phyloP scores from a whole-genome alignment of 495 filamentous ascomycete genomes.

The Tetracladium marchalianum region DNA sequence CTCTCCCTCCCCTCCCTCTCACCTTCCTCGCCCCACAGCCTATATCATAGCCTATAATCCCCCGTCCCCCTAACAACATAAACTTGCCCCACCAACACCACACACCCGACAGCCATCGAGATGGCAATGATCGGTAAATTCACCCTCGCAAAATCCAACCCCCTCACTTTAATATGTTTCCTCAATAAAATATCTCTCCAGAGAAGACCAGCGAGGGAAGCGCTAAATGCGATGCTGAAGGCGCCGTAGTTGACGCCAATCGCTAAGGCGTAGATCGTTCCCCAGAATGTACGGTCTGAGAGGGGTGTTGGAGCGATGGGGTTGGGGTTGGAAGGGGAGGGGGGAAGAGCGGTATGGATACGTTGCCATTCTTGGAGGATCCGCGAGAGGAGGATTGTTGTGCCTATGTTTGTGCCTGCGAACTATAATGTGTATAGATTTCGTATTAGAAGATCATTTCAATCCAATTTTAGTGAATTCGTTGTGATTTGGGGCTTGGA shows the following conservation, averaged over 20 bases:
- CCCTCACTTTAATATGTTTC: conserved; percentile 49
- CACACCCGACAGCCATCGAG: conserved; percentile 50
- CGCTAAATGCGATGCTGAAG: conserved; percentile 57
- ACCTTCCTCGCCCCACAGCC: too few relatives aligned
- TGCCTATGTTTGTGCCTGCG: conserved; percentile 61
- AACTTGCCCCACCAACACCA: conserved; percentile 47
- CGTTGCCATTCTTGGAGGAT: conserved; percentile 52
- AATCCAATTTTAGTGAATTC: not conserved
- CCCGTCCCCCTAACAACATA: conserved; percentile 34
- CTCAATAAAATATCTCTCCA: conserved; percentile 56
- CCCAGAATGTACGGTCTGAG: conserved; percentile 52
- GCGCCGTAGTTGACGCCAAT: conserved; percentile 60
- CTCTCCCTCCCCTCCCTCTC: too few relatives aligned
- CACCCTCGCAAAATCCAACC: conserved; percentile 49
- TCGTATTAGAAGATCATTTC: conserved; percentile 8
- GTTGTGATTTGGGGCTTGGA: too few relatives aligned
- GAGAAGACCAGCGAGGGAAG: conserved; percentile 53
- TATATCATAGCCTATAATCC: too few relatives aligned
- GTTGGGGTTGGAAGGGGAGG: not conserved
- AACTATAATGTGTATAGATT: conserved; percentile 32
- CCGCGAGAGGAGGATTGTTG: conserved; percentile 55
- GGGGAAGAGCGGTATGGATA: conserved; percentile 46
- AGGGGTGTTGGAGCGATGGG: conserved; percentile 24
- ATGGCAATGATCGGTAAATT: conserved; percentile 61
- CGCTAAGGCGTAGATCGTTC: conserved; percentile 57